phyloP scores from a whole-genome alignment of 805 yeast genomes.

The Candida berthetii region DNA sequence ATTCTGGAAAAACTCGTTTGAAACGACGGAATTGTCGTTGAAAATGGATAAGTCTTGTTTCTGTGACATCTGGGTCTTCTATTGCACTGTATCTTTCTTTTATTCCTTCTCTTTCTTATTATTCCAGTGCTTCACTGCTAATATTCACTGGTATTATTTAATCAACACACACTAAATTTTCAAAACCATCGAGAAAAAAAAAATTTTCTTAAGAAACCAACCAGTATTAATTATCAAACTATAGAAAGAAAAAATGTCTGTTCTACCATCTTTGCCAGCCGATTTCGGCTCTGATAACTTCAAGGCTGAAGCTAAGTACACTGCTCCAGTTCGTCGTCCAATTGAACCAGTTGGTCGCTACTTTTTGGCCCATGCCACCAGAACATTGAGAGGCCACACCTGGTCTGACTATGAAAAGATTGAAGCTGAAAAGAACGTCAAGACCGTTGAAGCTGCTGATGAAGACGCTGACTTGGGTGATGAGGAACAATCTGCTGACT shows the following conservation, averaged over 20 bases:
- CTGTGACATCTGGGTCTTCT: no score
- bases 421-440: slow-evolving; percentile 86
- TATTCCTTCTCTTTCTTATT: no score
- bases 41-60: slow-evolving; percentile 51
- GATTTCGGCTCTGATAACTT: slow-evolving; percentile 43
- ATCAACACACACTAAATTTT: no score
- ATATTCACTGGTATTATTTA: no score
- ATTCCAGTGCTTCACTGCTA: no score
- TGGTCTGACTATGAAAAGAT: slow-evolving; percentile 96
- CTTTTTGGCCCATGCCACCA: slow-evolving; percentile 93
- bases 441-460: slow-evolving; percentile 53
- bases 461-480: slow-evolving; percentile 58
- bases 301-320: slow-evolving; percentile 41
- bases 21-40: slow-evolving; percentile 40
- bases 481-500: slow-evolving; percentile 61
- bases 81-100: no score
- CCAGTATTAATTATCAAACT: no score
- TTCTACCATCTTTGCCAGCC: slow-evolving; percentile 49
- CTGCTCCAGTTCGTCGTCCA: slow-evolving; percentile 68
- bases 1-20: slow-evolving; percentile 13
- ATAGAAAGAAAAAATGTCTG: slow-evolving; percentile 30
- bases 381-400: slow-evolving; percentile 93
- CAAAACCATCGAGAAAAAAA: not conserved
- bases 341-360: slow-evolving; percentile 96
- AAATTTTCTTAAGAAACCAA: no score